Evolutionary conservation across 1,284 basidiomycete species (phyloP), one percentile per base, ranked within the genome.

Genomic region (Puccinia triticina): DNA sequence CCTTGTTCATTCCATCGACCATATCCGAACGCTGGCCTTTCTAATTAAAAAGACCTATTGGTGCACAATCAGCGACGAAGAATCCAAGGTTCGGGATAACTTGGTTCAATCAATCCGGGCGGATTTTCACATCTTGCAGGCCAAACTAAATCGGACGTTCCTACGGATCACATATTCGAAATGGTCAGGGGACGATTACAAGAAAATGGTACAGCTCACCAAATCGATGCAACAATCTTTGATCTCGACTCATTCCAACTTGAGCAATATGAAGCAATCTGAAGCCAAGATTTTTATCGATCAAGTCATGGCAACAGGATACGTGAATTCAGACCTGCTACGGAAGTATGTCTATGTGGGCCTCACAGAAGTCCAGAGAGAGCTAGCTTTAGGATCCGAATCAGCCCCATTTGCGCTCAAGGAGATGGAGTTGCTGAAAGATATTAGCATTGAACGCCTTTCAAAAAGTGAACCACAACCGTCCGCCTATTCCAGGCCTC

Each of bases 81-180:
- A 88, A 82, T 83, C 83, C 43, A 83, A 81, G 10, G 84, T 86
- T 0, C 83, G 88, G 37, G 86, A 88, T 29, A 84, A 84, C 11
- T 83, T 88, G 3, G 84, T 83, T 26, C 84, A 85, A 76, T 85
- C 85, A 5, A 87, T 88, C 43, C 84, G 87, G 5, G 85, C 86
- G 26, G 87, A 88, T 82, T 87, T 87, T 75, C 85, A 85, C 40
- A 84, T 86, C 34, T 83, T 88, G 21, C 84, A 85, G n/a, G 84
- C 85, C 81, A 85, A 87, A 81, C 83, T 88, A 55, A 85, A 84
- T 3, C 85, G 84, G 57, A 86, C 86, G 1, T 83, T 85, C 8
- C 76, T 87, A 50, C 86, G 87, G 76, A 84, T 88, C 82, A 87
- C 86, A 83, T 88, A 84, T 75, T 86, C 87, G 10, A 84, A 85